phyloP scores from a whole-genome alignment of 2,329 filamentous ascomycete species.

The Exophiala sp. region DNA sequence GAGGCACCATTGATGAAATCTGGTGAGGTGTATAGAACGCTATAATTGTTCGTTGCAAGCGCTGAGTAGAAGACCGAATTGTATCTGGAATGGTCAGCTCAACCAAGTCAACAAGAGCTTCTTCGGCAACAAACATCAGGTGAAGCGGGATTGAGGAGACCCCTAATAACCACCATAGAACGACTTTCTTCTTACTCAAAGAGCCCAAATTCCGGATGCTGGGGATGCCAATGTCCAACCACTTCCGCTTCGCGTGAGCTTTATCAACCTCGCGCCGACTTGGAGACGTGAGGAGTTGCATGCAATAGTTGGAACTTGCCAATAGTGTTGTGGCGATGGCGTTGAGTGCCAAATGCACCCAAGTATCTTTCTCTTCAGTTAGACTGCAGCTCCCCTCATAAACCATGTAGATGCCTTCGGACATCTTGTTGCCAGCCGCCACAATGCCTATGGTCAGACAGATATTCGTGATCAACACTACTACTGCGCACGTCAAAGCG shows the following conservation, averaged over 20 bases:
- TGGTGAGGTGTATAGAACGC: slow-evolving; percentile 21
- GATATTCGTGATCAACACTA: slow-evolving; percentile 23
- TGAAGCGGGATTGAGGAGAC: slow-evolving; percentile 30
- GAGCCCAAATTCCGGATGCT: slow-evolving; percentile 31
- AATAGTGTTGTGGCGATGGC: slow-evolving; percentile 45
- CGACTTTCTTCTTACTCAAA: slow-evolving; percentile 17
- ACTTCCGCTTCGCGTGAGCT: slow-evolving; percentile 40
- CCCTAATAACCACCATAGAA: slow-evolving; percentile 28
- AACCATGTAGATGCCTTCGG: slow-evolving; percentile 20
- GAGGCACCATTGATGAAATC: slow-evolving; percentile 19
- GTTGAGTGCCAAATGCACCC: slow-evolving; percentile 49
- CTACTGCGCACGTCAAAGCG: slow-evolving; percentile 17
- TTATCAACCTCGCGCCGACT: slow-evolving; percentile 48
- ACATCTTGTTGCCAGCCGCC: slow-evolving; percentile 14
- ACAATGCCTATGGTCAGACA: slow-evolving; percentile 21
- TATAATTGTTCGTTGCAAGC: slow-evolving; percentile 27
- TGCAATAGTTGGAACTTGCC: slow-evolving; percentile 49
- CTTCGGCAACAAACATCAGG: slow-evolving; percentile 24
- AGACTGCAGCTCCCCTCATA: slow-evolving; percentile 19
- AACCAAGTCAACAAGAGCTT: slow-evolving; percentile 21
- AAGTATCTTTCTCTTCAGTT: slow-evolving; percentile 21
- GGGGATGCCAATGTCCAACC: slow-evolving; percentile 34
- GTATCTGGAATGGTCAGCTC: slow-evolving; percentile 25
- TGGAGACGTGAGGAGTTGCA: slow-evolving; percentile 52
- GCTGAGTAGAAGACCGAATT: slow-evolving; percentile 32